Base-by-base conservation (phyloP, 2,329 filamentous ascomycete species). In the Hansfordia pulvinata region DNA sequence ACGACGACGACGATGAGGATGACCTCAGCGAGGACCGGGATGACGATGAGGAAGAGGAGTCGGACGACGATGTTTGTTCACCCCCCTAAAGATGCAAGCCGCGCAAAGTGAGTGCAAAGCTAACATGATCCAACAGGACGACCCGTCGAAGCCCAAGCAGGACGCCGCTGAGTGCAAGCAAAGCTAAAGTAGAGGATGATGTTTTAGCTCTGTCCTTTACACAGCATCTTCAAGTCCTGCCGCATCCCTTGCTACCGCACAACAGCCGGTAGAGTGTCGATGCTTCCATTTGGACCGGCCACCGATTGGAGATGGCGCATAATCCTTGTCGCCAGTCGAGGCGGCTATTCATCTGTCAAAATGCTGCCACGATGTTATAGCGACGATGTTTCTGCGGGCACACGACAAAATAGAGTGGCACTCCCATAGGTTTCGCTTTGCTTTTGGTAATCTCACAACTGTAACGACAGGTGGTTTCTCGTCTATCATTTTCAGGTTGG, bases 151-250 rank as follows among this genome's bases (percentile, higher is more conserved):
- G 68, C 84, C 85, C 32, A 92, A 92, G 68, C 84, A 90, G 61
- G 84, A 93, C 60, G 76, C 84, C 40, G 82, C 85, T 40, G 85
- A 93, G 64, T 93, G 85, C 75, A 93, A 93, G 69, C 84, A 92
- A 62, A 92, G 82, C 62, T 93, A 72, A 67, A 58, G 35, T 32
- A 34, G 21, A 29, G 23, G 26, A 28, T 34, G 12, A 10, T 10
- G 17, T 25, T 25, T 28, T 34, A 26, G 25, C 32, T 19, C 11
- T 8, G 29, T n/a, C n/a, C n/a, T n/a, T n/a, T n/a, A n/a, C n/a
- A n/a, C n/a, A n/a, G n/a, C n/a, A n/a, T n/a, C n/a, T n/a, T n/a
- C n/a, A n/a, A n/a, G n/a, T n/a, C n/a, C n/a, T n/a, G n/a, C n/a
- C n/a, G n/a, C n/a, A n/a, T n/a, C n/a, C n/a, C n/a, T n/a, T n/a